phyloP scores from a whole-genome alignment of 2,329 filamentous ascomycete species.

The Iodosphaeria phyllophila region DNA sequence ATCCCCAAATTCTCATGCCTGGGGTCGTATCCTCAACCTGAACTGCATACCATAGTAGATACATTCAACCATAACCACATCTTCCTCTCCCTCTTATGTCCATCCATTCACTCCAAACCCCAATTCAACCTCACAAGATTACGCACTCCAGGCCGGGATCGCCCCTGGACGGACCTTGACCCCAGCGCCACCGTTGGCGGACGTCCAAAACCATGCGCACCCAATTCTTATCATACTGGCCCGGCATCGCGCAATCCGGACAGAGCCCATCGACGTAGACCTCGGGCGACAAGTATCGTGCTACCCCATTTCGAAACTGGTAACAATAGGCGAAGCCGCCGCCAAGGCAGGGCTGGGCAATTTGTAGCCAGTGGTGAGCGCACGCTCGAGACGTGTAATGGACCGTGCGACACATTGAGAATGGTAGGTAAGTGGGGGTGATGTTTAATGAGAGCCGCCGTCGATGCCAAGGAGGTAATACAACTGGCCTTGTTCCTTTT shows the following conservation, averaged over 20 bases:
- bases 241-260: conserved; percentile 15
- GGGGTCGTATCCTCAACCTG: neutral
- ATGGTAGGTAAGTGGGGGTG: no score
- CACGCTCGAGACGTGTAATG: conserved; percentile 29
- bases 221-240: conserved; percentile 26
- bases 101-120: neutral
- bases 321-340: conserved; percentile 31
- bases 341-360: conserved; percentile 25
- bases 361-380: conserved; percentile 31
- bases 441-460: no score
- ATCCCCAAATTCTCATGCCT: no score
- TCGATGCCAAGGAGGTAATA: no score
- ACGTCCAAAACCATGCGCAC: conserved; percentile 25
- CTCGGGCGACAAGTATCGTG: conserved; percentile 16
- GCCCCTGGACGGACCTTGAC: conserved; percentile 20
- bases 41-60: neutral
- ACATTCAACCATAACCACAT: neutral
- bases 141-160: conserved; percentile 20
- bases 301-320: conserved; percentile 18
- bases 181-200: conserved; percentile 26
- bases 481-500: no score
- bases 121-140: conserved; percentile 16
- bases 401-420: conserved; percentile 30
- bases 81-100: neutral
- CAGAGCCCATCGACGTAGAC: conserved; percentile 14